Conservation (phyloP, 345 rosid genomes). For the Gossypium turneri region DNA sequence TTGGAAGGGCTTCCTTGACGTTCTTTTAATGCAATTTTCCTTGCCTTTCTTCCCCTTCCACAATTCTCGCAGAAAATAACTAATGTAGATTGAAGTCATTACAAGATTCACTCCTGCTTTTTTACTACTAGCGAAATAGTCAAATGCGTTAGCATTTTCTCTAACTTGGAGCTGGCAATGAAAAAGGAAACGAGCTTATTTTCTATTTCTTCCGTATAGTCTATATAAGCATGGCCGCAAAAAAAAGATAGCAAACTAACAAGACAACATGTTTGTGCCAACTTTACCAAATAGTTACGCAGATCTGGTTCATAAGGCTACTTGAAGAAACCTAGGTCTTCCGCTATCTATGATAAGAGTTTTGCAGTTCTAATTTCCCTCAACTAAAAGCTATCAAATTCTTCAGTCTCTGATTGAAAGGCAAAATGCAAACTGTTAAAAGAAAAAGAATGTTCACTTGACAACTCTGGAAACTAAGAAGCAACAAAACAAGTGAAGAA, state of each 20-base stretch:
- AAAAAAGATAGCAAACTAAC: background rate
- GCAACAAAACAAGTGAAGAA: background rate
- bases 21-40: background rate
- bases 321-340: background rate
- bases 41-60: background rate
- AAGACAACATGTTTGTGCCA: background rate
- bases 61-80: no score
- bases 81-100: background rate
- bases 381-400: background rate
- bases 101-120: background rate
- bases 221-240: background rate
- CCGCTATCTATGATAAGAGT: background rate
- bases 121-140: background rate
- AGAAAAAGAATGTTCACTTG: background rate
- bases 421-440: background rate
- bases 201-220: background rate
- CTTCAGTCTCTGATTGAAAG: background rate
- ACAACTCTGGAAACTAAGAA: background rate
- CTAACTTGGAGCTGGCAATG: background rate
- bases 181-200: background rate
- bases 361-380: background rate
- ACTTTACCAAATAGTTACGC: background rate
- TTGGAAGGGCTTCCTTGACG: background rate
- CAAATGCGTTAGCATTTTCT: background rate
- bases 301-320: constrained; percentile 1